Evolutionary conservation across 2,329 filamentous ascomycete genomes (phyloP).

Genomic region (Colletotrichum lentis): DNA sequence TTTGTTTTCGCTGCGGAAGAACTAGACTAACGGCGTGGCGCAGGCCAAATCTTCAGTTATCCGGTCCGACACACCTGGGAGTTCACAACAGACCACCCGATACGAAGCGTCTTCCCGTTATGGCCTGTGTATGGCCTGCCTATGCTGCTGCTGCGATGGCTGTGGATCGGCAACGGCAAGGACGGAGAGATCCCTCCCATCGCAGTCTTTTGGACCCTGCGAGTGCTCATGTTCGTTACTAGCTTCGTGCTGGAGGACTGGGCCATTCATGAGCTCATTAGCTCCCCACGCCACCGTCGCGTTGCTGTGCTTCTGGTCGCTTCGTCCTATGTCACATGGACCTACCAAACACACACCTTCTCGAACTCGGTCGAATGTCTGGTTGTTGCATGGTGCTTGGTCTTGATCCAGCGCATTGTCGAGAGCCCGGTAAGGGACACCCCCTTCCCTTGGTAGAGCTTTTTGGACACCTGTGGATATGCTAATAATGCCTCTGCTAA

Average conservation of each 20-base stretch:
- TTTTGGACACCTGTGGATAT: neutral
- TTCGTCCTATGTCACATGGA: conserved; percentile 98
- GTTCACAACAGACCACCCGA: conserved; percentile 85
- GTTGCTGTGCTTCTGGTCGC: conserved; percentile 84
- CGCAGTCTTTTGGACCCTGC: conserved; percentile 87
- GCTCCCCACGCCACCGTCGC: conserved; percentile 74
- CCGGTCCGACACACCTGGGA: conserved; percentile 94
- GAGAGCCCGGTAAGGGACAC: conserved; percentile 75
- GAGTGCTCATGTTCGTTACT: conserved; percentile 89
- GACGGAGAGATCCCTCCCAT: conserved; percentile 82
- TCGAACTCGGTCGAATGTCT: conserved; percentile 97
- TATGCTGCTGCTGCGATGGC: conserved; percentile 90
- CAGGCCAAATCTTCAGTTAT: conserved; percentile 92
- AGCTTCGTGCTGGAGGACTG: conserved; percentile 98
- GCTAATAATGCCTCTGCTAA: conserved; percentile 1
- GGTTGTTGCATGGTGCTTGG: conserved; percentile 90
- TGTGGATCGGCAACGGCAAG: conserved; percentile 84
- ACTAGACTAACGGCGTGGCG: conserved; percentile 33
- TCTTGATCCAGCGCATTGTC: conserved; percentile 86
- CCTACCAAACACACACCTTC: conserved; percentile 97
- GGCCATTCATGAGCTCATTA: conserved; percentile 91
- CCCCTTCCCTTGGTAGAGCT: conserved; percentile 3
- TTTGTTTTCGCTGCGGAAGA: conserved; percentile 33
- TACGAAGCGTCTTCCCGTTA: conserved; percentile 95
- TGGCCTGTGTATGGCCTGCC: conserved; percentile 95